Evolutionary conservation across 2,329 filamentous ascomycete genomes (phyloP).

Genomic region (Aspergillus pseudotamarii): DNA sequence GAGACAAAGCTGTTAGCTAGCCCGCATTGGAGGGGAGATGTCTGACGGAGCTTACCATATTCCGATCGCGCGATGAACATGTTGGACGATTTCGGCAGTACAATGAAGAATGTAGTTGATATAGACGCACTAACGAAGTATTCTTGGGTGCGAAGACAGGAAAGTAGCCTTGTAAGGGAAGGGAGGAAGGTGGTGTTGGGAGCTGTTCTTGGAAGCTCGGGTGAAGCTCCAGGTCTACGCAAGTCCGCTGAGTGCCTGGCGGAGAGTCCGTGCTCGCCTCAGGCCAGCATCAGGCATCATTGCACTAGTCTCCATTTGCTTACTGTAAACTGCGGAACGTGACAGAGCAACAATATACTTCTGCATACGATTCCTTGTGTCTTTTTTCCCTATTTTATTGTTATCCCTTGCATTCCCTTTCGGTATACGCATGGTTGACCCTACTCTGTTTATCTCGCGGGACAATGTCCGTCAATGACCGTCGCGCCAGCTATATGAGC

Average conservation of each 20-base stretch:
- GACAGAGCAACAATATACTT: constrained; percentile 12
- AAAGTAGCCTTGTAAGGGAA: constrained; percentile 3
- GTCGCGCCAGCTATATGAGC: constrained; percentile 41
- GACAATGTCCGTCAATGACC: constrained; percentile 45
- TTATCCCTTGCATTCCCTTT: constrained; percentile 8
- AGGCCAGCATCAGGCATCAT: constrained; percentile 25
- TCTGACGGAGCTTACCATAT: constrained; percentile 74
- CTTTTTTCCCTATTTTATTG: background rate
- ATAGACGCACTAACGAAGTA: background rate
- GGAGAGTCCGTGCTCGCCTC: constrained; percentile 19
- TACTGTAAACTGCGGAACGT: constrained; percentile 16
- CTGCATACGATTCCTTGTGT: background rate
- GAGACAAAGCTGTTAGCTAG: constrained; percentile 40
- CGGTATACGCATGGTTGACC: constrained; percentile 26
- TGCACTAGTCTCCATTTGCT: constrained; percentile 8
- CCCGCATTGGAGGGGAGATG: constrained; percentile 27
- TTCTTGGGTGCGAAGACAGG: constrained; percentile 7
- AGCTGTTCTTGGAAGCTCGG: constrained; percentile 28
- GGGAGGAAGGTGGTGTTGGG: constrained; percentile 17
- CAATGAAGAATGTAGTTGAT: constrained; percentile 5
- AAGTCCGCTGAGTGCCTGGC: constrained; percentile 39
- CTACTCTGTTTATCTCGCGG: constrained; percentile 26
- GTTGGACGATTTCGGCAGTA: constrained; percentile 51
- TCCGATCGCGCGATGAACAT: constrained; percentile 99
- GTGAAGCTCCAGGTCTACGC: constrained; percentile 40